Base-by-base conservation (phyloP, 164 flowering plant genomes). In the Chimonanthus salicifolius region DNA sequence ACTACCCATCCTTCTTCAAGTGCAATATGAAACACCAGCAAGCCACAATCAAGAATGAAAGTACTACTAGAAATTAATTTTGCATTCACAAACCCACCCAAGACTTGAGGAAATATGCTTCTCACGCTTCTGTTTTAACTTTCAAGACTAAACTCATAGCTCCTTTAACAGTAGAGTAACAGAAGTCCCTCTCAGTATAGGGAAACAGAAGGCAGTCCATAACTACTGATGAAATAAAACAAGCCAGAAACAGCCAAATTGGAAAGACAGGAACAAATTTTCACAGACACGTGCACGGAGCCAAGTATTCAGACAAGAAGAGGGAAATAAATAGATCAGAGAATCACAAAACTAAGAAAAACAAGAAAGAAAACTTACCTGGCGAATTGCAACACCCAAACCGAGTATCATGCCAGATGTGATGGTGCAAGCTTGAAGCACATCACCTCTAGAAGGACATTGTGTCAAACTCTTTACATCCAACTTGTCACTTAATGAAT, bases 1-100 rank as follows among this genome's bases (percentile, higher is more conserved):
- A 88, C 49, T 4, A 92, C 89, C 87, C 83, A 88, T 77, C 96
- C 97, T 80, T 81, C 90, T 21, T 73, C 44, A 64, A 87, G 86
- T 64, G 87, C 97, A 79, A 85, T 64, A 82, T 89, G 96, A 75
- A 94, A 89, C 68, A 77, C 88, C 98, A 89, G 83, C 80, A 79
- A 74, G 69, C 71, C 46, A 63, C 74, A 74, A 64, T 18, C 10
- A 70, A 0, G 72, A 46, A 70, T 58, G 9, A 47, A 33, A 51
- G 5, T 7, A 68, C n/a, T 54, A 54, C 15, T 9, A 16, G 60
- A 54, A 13, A 54, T 13, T 13, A 54, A 54, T 21, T 21, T 21
- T 21, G 33, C 33, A 21, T 21, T 21, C 33, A 21, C 33, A 21
- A 21, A 21, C 33, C 33, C 33, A 21, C 33, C 33, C 33, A 21